Evolutionary conservation across 345 rosid species (phyloP), one percentile per base, ranked within the genome.

Genomic region (Brassica carinata): DNA sequence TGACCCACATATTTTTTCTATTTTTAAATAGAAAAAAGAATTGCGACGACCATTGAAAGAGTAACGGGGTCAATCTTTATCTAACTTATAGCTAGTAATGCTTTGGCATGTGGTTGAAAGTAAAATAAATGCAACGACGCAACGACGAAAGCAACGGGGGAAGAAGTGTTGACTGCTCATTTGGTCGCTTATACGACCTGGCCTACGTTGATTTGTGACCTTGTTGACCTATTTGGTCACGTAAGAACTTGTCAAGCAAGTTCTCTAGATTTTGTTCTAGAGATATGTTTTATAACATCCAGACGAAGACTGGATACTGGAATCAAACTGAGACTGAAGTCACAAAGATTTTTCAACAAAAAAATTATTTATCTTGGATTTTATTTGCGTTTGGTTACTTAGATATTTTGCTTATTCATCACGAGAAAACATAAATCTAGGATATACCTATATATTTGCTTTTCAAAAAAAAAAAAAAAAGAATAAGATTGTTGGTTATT

Each of bases 181-280:
- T 14, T 29, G 9, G 11, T 19, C 63, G 30, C 68, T 53, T 67
- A 66, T 18, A 29, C 31, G 77, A 65, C 72, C 31, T 4, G 10
- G 55, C 59, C 69, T 29, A 40, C 38, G 63, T 65, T 79, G 43
- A 71, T 17, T 72, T 36, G 15, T 40, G 68, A 65, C 51, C 10
- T 51, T 31, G 2, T 58, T 73, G 73, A 79, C 59, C 26, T 40
- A 5, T 72, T 64, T 2, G n/a, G 29, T 67, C 69, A 61, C 7
- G 17, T 71, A 9, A 53, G 73, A 73, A 72, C 51, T 79, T 72
- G 7, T 55, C 73, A 72, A 18, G 57, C 81, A 71, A 79, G 69
- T 72, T 64, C 67, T 53, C 15, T 26, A 34, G 17, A 55, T 4
- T 14, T 27, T 11, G 5, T 4, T 64, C 69, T 74, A 53, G 31